phyloP scores from a whole-genome alignment of 495 filamentous ascomycete genomes.

The Amorphotheca resinae region DNA sequence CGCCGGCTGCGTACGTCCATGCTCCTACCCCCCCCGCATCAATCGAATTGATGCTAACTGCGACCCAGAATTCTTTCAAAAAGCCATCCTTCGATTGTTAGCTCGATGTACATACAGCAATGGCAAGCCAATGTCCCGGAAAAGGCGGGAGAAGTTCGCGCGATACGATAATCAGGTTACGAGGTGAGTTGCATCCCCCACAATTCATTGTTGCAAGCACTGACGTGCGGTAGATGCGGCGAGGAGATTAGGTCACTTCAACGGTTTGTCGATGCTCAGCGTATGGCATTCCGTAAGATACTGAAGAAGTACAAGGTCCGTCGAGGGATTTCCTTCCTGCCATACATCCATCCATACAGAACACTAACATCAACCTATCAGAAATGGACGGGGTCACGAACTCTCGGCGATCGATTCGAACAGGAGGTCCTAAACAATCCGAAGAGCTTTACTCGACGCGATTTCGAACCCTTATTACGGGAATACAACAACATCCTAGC shows the following conservation, averaged over 20 bases:
- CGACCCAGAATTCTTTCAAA: conserved; percentile 10
- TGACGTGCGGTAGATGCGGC: conserved; percentile 32
- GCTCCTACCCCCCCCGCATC: background rate
- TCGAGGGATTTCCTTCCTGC: background rate
- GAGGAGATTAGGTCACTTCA: conserved; percentile 48
- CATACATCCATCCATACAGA: background rate
- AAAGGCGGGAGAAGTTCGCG: conserved; percentile 32
- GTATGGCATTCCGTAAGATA: conserved; percentile 56
- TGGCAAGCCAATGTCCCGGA: conserved; percentile 15
- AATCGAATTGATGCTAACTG: background rate
- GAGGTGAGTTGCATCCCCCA: conserved; percentile 28
- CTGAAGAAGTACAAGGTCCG: conserved; percentile 56
- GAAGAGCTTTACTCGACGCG: conserved; percentile 47
- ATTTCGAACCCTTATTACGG: conserved; percentile 40
- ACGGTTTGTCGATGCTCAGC: conserved; percentile 51
- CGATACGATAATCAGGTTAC: conserved; percentile 34
- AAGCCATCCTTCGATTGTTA: conserved; percentile 7
- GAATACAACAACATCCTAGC: conserved; percentile 43
- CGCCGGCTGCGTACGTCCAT: conserved; percentile 41
- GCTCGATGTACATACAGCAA: conserved; percentile 10
- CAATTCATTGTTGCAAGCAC: conserved; percentile 14
- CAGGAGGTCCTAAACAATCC: conserved; percentile 41
- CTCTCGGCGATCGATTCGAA: conserved; percentile 44
- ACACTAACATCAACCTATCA: conserved; percentile 17
- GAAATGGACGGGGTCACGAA: conserved; percentile 57